Conservation (phyloP, 2,329 filamentous ascomycete genomes). For the Phialemonium atrogriseum region DNA sequence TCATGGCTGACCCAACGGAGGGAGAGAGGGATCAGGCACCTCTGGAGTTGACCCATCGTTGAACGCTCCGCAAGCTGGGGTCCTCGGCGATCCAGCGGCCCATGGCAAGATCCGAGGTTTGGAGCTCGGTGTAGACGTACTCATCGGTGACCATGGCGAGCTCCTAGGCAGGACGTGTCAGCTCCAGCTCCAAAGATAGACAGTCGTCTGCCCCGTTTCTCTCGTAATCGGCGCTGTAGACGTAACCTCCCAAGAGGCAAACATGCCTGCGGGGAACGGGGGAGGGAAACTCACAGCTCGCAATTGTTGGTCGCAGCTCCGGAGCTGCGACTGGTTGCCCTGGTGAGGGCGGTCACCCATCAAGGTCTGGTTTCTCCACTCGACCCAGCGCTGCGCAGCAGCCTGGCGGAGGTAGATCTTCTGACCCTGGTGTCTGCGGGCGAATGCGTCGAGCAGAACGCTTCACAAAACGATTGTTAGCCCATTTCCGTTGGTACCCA, state of each 20-base stretch:
- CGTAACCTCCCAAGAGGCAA: too few relatives aligned
- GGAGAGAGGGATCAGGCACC: constrained; percentile 9
- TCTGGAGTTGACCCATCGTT: constrained; percentile 48
- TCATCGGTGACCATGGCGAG: constrained; percentile 51
- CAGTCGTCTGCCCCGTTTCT: too few relatives aligned
- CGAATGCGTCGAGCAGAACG: constrained; percentile 50
- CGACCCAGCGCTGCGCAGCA: constrained; percentile 52
- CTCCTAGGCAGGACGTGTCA: constrained; percentile 32
- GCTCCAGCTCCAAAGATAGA: too few relatives aligned
- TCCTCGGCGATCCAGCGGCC: constrained; percentile 58
- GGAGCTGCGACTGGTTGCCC: constrained; percentile 39
- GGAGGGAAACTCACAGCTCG: constrained; percentile 37
- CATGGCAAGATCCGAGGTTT: constrained; percentile 41
- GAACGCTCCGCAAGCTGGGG: constrained; percentile 46
- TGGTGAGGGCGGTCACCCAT: constrained; percentile 40
- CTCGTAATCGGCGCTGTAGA: too few relatives aligned
- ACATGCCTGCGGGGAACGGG: too few relatives aligned
- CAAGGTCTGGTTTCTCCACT: constrained; percentile 43
- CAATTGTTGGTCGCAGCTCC: constrained; percentile 47
- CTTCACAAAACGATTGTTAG: constrained; percentile 23
- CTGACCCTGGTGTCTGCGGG: constrained; percentile 53
- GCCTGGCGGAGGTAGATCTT: constrained; percentile 56
- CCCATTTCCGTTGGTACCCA: not conserved
- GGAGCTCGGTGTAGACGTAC: constrained; percentile 46
- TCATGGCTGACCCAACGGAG: too few relatives aligned